Percentiles rank a stretch among this genome's conserved stretches.
Conservation (phyloP, 345 rosid species). For the Turnera subulata region DNA sequence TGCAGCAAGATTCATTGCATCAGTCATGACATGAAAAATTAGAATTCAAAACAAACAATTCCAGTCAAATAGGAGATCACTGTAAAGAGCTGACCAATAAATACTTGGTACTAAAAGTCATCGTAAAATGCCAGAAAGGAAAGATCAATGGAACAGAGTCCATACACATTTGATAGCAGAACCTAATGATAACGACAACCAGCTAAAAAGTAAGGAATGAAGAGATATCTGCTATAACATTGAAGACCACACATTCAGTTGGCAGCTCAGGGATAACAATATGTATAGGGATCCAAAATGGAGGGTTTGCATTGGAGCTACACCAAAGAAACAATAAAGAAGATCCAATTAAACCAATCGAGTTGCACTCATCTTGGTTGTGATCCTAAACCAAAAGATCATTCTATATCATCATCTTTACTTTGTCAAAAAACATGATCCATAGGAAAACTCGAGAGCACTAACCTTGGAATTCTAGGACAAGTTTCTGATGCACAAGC, state of each 20-base stretch:
- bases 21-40: background rate
- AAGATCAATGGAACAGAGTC: background rate
- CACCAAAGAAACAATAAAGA: conserved; percentile 15
- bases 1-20: conserved; percentile 25
- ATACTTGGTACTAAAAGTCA: too few species aligned
- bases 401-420: too few species aligned
- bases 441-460: background rate
- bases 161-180: background rate
- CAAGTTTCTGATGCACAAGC: conserved; percentile 99
- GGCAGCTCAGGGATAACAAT: conserved; percentile 94
- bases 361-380: conserved; percentile 2
- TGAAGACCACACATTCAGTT: conserved; percentile 85
- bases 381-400: background rate
- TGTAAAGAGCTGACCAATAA: too few species aligned
- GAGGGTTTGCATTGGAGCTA: conserved; percentile 84
- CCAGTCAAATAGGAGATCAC: too few species aligned
- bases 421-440: background rate
- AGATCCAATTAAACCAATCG: too few species aligned
- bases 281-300: conserved; percentile 98
- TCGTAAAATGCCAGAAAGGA: too few species aligned
- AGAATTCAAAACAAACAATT: background rate
- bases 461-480: conserved; percentile 90
- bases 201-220: background rate
- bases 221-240: conserved; percentile 83
- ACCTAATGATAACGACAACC: background rate